Percentiles rank a stretch among this genome's conserved stretches.
Evolutionary conservation across 1,284 basidiomycete genomes (phyloP).

Genomic region (Apiotrichum gamsii): DNA sequence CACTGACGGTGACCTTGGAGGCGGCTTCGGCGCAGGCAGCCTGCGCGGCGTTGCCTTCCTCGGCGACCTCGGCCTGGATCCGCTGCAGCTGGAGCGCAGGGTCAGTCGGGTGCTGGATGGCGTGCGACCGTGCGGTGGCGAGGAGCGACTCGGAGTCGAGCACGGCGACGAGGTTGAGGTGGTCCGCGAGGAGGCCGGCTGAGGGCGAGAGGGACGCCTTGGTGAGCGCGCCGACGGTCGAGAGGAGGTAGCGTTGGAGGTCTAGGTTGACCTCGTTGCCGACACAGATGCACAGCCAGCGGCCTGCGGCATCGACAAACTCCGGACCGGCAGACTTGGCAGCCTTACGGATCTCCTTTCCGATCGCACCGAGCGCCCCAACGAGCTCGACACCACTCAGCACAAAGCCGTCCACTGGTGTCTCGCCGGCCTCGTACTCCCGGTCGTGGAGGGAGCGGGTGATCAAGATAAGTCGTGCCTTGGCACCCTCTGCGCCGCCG

Average conservation of each 20-base stretch:
- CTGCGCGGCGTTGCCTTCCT: slow-evolving; percentile 11
- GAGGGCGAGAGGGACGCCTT: slow-evolving; percentile 32
- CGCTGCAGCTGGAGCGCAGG: slow-evolving; percentile 26
- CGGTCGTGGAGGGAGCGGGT: slow-evolving; percentile 38
- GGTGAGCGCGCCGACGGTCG: slow-evolving; percentile 29
- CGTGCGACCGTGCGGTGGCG: slow-evolving; percentile 19
- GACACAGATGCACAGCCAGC: slow-evolving; percentile 38
- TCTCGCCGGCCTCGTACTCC: slow-evolving; percentile 32
- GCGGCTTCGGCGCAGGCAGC: slow-evolving; percentile 19
- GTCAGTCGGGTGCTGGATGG: slow-evolving; percentile 26
- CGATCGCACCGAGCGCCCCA: slow-evolving; percentile 37
- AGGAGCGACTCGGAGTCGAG: slow-evolving; percentile 11
- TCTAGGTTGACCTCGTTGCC: slow-evolving; percentile 24
- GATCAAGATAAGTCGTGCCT: slow-evolving; percentile 29
- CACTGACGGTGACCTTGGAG: slow-evolving; percentile 11
- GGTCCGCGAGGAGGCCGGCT: slow-evolving; percentile 27
- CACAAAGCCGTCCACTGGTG: slow-evolving; percentile 14
- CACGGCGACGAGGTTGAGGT: slow-evolving; percentile 24
- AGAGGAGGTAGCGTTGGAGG: slow-evolving; percentile 34
- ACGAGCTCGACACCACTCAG: slow-evolving; percentile 29
- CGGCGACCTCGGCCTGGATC: slow-evolving; percentile 19
- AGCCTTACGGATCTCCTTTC: slow-evolving; percentile 30
- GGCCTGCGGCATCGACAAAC: slow-evolving; percentile 31
- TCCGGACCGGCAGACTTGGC: slow-evolving; percentile 12
- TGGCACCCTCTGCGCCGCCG: slow-evolving; percentile 4